Conservation (phyloP, 108 stramenopile genomes). For the Nitzschia sp. region DNA sequence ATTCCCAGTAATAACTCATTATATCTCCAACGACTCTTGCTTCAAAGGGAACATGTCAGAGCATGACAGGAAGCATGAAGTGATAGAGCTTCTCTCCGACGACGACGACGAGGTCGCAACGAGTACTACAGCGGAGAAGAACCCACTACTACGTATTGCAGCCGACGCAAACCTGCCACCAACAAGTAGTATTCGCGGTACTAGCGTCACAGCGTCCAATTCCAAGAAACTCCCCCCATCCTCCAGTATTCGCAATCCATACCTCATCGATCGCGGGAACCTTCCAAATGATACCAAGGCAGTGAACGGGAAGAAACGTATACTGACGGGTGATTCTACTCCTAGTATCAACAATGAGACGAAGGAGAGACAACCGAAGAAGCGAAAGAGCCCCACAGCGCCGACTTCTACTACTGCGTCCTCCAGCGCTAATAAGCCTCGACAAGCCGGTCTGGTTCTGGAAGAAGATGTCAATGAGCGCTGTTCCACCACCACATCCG, state of each 20-base stretch:
- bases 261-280: background rate
- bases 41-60: background rate
- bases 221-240: background rate
- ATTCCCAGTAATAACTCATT: too few species aligned
- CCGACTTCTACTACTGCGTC: too few species aligned
- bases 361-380: background rate
- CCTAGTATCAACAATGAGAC: background rate
- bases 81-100: conserved; percentile 12
- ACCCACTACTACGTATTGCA: too few species aligned
- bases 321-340: background rate
- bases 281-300: background rate
- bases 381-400: background rate
- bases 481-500: background rate
- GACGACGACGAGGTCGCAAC: conserved; percentile 7
- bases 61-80: background rate
- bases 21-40: too few species aligned
- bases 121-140: background rate
- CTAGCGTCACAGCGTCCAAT: too few species aligned
- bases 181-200: too few species aligned
- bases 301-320: background rate
- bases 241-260: background rate
- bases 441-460: conserved; percentile 27
- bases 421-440: background rate
- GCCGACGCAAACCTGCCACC: background rate
- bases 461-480: conserved; percentile 25